A percentile compares a stretch with the other conserved stretches of the same genome.
These are phyloP conservation scores for Colletotrichum eremochloae DNA, from an alignment of 2,329 filamentous ascomycete genomes.

Conservation along the genomic window DNA sequence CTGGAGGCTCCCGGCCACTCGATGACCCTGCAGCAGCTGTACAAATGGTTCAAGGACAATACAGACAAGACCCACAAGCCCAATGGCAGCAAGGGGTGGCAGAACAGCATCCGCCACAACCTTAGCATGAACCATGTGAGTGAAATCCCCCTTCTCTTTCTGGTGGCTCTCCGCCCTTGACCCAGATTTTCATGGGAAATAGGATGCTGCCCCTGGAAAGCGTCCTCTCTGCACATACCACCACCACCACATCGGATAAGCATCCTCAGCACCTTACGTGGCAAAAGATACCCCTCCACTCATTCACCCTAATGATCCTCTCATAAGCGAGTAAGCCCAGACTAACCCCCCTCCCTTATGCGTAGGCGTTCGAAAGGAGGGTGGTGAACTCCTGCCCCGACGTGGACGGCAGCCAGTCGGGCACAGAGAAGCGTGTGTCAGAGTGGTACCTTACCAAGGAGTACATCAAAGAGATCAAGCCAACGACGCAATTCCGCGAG, in stretches of 20 bases:
- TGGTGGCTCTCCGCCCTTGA: not conserved
- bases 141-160: conserved; percentile 2
- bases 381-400: conserved; percentile 57
- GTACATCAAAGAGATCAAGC: conserved; percentile 81
- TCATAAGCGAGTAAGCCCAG: not conserved
- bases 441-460: conserved; percentile 83
- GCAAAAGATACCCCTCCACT: not conserved
- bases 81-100: conserved; percentile 79
- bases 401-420: conserved; percentile 50
- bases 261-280: conserved; percentile 3
- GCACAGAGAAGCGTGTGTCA: conserved; percentile 68
- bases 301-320: conserved; percentile 15
- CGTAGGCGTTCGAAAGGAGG: conserved; percentile 59
- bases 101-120: conserved; percentile 96
- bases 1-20: conserved; percentile 74
- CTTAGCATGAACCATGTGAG: conserved; percentile 93
- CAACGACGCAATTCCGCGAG: conserved; percentile 80
- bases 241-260: not conserved
- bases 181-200: not conserved
- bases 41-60: conserved; percentile 88
- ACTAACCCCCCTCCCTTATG: not conserved
- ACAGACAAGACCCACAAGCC: conserved; percentile 78
- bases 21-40: conserved; percentile 88
- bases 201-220: not conserved
- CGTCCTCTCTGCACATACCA: not conserved